Conservation (phyloP, 2,329 filamentous ascomycete genomes). For the Diaporthe aspalathi region DNA sequence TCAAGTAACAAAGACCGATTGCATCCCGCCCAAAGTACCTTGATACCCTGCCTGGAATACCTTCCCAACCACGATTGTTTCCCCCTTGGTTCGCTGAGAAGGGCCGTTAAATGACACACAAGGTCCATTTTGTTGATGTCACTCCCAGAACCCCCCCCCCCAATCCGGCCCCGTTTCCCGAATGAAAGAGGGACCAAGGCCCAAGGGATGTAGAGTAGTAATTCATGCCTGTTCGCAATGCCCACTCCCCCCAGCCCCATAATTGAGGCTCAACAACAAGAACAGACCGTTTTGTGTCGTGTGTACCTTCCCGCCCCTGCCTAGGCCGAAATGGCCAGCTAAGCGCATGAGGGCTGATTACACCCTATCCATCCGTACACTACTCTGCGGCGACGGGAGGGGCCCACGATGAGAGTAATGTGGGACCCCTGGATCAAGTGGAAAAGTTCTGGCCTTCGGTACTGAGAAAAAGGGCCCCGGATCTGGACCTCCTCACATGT, state of each 20-base stretch:
- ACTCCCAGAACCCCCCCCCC: background rate
- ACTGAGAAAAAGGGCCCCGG: background rate
- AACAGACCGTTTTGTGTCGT: constrained; percentile 21
- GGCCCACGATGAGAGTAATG: background rate
- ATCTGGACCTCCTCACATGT: background rate
- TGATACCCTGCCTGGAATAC: too few species aligned
- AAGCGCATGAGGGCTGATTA: background rate
- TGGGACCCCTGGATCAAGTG: constrained; percentile 5
- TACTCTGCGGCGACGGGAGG: too few species aligned
- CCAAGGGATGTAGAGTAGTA: constrained; percentile 11
- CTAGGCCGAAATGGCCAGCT: constrained; percentile 19
- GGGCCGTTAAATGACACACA: background rate
- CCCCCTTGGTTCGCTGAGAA: constrained; percentile 25
- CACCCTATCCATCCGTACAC: too few species aligned
- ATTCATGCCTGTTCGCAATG: background rate
- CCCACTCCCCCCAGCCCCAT: background rate
- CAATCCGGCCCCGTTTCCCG: constrained; percentile 18
- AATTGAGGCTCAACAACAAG: constrained; percentile 21
- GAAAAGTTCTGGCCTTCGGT: background rate
- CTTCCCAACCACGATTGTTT: constrained; percentile 9
- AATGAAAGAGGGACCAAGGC: background rate
- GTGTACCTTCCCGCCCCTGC: constrained; percentile 25
- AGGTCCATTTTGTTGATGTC: constrained; percentile 10
- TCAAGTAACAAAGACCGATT: constrained; percentile 21
- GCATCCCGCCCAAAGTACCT: background rate